Evolutionary conservation across 805 yeast species (phyloP).

Genomic region (Pichia deserticola): DNA sequence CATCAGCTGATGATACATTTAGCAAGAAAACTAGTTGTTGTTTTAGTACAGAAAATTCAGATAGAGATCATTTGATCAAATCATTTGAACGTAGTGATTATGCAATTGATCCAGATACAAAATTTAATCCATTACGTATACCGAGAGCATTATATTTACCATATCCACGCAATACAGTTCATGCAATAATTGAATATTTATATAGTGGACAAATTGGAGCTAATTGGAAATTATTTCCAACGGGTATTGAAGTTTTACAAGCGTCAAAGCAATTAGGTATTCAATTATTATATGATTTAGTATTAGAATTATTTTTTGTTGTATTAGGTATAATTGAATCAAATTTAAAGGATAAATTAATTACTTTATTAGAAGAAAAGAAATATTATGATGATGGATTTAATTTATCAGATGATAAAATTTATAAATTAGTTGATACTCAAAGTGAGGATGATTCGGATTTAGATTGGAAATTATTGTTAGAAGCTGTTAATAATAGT

Average conservation of each 20-base stretch:
- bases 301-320: conserved; percentile 62
- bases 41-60: not conserved
- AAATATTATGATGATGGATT: not conserved
- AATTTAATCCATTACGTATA: conserved; percentile 24
- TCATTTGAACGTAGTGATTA: not conserved
- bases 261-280: conserved; percentile 60
- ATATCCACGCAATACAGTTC: conserved; percentile 50
- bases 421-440: conserved; percentile 2
- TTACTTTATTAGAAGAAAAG: conserved; percentile 2
- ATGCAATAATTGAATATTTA: conserved; percentile 63
- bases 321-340: conserved; percentile 59
- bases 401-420: not conserved
- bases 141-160: conserved; percentile 70
- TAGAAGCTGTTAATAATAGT: conserved; percentile 3
- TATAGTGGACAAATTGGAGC: conserved; percentile 77
- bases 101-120: not conserved
- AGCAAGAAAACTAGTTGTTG: not conserved
- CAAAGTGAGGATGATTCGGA: conserved; percentile 10
- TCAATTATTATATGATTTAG: conserved; percentile 62
- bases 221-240: conserved; percentile 65
- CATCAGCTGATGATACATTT: not conserved
- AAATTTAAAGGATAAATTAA: conserved; percentile 1
- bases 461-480: conserved; percentile 9
- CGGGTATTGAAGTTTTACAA: conserved; percentile 54
- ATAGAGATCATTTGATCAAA: not conserved